Conservation (phyloP, 2,329 filamentous ascomycete genomes). For the Coniochaeta sp. region DNA sequence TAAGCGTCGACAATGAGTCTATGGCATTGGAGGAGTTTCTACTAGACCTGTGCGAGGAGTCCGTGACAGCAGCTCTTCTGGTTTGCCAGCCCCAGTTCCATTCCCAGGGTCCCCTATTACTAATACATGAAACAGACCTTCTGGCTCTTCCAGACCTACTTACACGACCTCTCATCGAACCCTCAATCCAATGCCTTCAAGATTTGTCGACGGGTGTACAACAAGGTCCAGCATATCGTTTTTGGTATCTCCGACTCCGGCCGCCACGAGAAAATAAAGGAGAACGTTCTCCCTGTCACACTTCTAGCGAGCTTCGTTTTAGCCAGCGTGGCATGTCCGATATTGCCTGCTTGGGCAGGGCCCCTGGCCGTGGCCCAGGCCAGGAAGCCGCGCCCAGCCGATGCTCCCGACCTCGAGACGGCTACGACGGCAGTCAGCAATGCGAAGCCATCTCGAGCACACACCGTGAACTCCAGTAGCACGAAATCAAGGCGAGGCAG, state of each 20-base stretch:
- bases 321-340: slow-evolving; percentile 66
- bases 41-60: slow-evolving; percentile 79
- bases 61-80: slow-evolving; percentile 74
- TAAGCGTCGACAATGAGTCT: slow-evolving; percentile 84
- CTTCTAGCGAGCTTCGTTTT: slow-evolving; percentile 75
- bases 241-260: slow-evolving; percentile 67
- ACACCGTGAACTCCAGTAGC: slow-evolving; percentile 52
- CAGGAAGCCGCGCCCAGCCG: slow-evolving; percentile 59
- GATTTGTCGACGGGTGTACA: slow-evolving; percentile 77
- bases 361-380: slow-evolving; percentile 77
- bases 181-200: slow-evolving; percentile 72
- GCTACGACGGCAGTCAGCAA: slow-evolving; percentile 26
- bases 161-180: slow-evolving; percentile 70
- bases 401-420: slow-evolving; percentile 54
- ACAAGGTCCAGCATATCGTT: slow-evolving; percentile 82
- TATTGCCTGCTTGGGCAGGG: slow-evolving; percentile 70
- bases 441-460: slow-evolving; percentile 54
- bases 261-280: slow-evolving; percentile 68
- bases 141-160: slow-evolving; percentile 84
- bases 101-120: background rate
- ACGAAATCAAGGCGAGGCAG: slow-evolving; percentile 41
- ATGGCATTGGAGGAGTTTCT: slow-evolving; percentile 88
- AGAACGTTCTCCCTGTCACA: slow-evolving; percentile 73
- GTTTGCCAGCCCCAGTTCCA: slow-evolving; percentile 39
- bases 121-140: slow-evolving; percentile 57